Evolutionary conservation across 2,329 filamentous ascomycete species (phyloP).

Genomic region (Trichophyton schoenleinii): DNA sequence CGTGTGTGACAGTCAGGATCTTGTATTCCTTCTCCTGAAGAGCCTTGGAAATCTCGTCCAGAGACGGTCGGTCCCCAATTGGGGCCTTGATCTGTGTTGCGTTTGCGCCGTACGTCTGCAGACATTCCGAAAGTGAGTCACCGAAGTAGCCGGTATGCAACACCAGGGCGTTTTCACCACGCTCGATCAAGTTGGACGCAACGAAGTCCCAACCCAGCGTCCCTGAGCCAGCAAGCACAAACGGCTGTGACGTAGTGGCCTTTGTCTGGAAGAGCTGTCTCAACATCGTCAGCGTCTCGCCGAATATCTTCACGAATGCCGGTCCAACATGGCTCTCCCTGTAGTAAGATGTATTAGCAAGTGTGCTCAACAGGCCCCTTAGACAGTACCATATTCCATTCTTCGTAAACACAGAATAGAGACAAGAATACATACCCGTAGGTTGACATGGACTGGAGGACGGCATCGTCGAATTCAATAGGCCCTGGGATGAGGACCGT

Average conservation of each 20-base stretch:
- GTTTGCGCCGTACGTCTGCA: slow-evolving; percentile 80
- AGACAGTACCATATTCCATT: background rate
- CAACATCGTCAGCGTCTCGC: slow-evolving; percentile 75
- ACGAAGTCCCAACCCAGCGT: slow-evolving; percentile 96
- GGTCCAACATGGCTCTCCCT: slow-evolving; percentile 91
- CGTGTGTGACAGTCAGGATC: slow-evolving; percentile 85
- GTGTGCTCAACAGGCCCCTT: no score
- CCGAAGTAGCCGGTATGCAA: slow-evolving; percentile 96
- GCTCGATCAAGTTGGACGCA: slow-evolving; percentile 81
- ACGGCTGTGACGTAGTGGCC: slow-evolving; percentile 70
- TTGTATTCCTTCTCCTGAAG: slow-evolving; percentile 89
- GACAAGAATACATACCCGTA: slow-evolving; percentile 41
- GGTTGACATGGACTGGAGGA: slow-evolving; percentile 88
- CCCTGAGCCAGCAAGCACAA: slow-evolving; percentile 85
- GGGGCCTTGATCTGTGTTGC: slow-evolving; percentile 81
- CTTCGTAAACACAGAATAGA: background rate
- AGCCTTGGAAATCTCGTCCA: slow-evolving; percentile 77
- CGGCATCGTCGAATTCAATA: slow-evolving; percentile 96
- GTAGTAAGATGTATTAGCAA: slow-evolving; percentile 3
- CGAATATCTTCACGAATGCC: slow-evolving; percentile 79
- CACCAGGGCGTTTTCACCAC: slow-evolving; percentile 80
- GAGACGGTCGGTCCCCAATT: slow-evolving; percentile 75
- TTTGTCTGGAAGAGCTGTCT: slow-evolving; percentile 91
- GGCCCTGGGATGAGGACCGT: slow-evolving; percentile 91
- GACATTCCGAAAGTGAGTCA: slow-evolving; percentile 84